Base-by-base conservation (phyloP, 1,284 basidiomycete genomes). In the Tylopilus sp. region DNA sequence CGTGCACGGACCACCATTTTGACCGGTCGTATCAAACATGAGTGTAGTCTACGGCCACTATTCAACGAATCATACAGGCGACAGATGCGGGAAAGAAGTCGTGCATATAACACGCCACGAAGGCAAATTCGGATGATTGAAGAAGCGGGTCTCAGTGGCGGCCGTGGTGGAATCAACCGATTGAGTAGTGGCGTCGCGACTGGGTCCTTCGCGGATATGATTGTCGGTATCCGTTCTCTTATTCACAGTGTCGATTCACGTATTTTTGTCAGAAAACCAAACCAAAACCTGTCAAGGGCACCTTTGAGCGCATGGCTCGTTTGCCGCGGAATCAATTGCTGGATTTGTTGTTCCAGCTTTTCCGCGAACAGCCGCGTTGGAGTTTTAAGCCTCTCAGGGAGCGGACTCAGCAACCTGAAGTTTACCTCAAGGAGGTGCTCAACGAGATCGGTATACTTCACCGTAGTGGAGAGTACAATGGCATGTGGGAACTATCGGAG, bases 371-470 rank as follows among this genome's bases (percentile, higher is more conserved):
- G 65, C 89, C 92, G 47, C 91, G 91, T 69, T 98, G 96, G 96
- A 85, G 89, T 66, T 90, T 98, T 77, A 92, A 92, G 69, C 84
- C 89, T 22, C 81, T 98, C 60, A 88, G 95, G 56, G 89, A 93
- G 68, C 90, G 89, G 62, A 94, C 94, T 0, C 91, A 96, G 76
- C 97, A 99, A 80, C 97, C 97, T 1, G 95, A 97, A 78, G 89
- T 86, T 19, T 98, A 96, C 79, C 87, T 99, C 64, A 94, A 96
- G 72, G 95, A 98, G 72, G 91, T 95, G 1, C 81, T 99, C 58
- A 83, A 82, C 53, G 92, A 95, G 68, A 91, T 98, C 57, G 96
- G 94, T 3, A 89, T 87, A 66, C 83, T 96, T 57, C 91, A 96
- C 77, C 90, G 91, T 63, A 90, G 90, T 60, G 96, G 96, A 60